These are phyloP conservation scores for Phytophthora foliorum DNA, from an alignment of 352 stramenopile genomes.

Conservation along the genomic window DNA sequence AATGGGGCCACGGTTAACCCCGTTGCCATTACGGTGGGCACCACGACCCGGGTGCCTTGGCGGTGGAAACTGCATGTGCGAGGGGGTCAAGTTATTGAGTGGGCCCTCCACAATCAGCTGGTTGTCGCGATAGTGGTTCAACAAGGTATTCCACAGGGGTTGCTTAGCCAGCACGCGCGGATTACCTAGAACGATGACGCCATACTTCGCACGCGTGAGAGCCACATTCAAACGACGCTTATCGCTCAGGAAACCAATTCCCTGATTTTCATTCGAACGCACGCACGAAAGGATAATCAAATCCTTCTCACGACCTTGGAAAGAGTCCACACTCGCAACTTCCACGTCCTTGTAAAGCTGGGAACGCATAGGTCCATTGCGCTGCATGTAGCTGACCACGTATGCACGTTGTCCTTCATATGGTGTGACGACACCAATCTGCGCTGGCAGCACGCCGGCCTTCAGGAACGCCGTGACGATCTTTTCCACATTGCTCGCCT, in stretches of 20 bases:
- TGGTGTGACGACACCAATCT: constrained; percentile 98
- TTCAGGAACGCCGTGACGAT: constrained; percentile 98
- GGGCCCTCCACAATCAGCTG: constrained; percentile 96
- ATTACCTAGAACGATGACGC: constrained; percentile 99
- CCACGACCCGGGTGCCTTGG: constrained; percentile 55
- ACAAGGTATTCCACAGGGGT: constrained; percentile 95
- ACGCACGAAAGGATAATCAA: constrained; percentile 99
- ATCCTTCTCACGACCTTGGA: constrained; percentile 99
- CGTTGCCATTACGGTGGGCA: constrained; percentile 39
- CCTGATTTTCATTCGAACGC: constrained; percentile 98
- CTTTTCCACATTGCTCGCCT: constrained; percentile 98
- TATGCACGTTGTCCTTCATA: constrained; percentile 99
- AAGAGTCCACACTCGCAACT: constrained; percentile 99
- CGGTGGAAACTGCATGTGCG: constrained; percentile 97
- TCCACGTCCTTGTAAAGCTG: constrained; percentile 99
- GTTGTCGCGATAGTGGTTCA: constrained; percentile 98
- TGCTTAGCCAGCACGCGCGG: constrained; percentile 98
- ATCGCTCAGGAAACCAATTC: constrained; percentile 99
- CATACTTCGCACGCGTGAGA: constrained; percentile 98
- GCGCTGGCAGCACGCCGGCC: constrained; percentile 88
- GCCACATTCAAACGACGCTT: constrained; percentile 99
- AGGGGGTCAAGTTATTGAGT: constrained; percentile 97
- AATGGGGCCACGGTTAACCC: constrained; percentile 54
- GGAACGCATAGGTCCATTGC: constrained; percentile 93
- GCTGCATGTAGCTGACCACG: constrained; percentile 98